phyloP scores from a whole-genome alignment of 176 grass and related monocot genomes.

The Aegilops speltoides region DNA sequence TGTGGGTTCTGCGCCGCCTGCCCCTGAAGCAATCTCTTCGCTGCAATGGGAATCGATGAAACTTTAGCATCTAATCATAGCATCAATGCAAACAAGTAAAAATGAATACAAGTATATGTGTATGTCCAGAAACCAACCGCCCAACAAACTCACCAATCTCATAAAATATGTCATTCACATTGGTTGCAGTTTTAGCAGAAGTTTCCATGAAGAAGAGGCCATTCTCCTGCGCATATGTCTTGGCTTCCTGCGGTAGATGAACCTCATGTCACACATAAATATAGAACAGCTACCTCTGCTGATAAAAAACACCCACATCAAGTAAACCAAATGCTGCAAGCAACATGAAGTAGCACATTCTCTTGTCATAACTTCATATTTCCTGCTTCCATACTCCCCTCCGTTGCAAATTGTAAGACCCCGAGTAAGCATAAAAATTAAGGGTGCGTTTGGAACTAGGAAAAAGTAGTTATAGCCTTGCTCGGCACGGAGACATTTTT shows the following conservation, averaged over 20 bases:
- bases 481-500: too few species aligned
- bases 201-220: constrained; percentile 94
- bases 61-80: constrained; percentile 30
- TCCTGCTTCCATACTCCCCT: neutral
- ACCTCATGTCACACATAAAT: neutral
- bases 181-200: constrained; percentile 90
- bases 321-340: neutral
- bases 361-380: neutral
- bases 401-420: neutral
- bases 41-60: constrained; percentile 51
- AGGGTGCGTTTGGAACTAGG: neutral
- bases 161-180: constrained; percentile 93
- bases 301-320: neutral
- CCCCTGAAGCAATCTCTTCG: constrained; percentile 77
- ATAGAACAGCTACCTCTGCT: neutral
- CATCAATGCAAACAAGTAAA: constrained; percentile 12
- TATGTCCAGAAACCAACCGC: neutral
- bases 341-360: constrained; percentile 13
- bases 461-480: too few species aligned
- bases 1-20: constrained; percentile 59
- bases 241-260: constrained; percentile 62
- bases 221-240: constrained; percentile 84
- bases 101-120: too few species aligned
- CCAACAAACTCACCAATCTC: constrained; percentile 67
- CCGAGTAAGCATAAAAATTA: neutral